Conservation (phyloP, 1,284 basidiomycete species). For the Anthracocystis walkeri region DNA sequence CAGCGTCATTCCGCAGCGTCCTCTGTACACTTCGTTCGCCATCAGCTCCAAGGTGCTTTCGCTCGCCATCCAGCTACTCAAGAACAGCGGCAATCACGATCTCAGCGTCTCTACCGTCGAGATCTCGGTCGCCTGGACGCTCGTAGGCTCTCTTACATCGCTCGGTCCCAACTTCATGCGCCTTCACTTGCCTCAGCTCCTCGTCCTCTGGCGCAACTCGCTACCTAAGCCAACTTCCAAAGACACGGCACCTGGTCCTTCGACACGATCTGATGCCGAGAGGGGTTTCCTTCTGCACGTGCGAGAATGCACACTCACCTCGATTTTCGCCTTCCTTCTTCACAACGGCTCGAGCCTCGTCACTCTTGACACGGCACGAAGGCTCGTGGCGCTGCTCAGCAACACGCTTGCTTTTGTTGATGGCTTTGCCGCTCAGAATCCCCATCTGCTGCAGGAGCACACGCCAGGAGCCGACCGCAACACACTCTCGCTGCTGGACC, state of each 20-base stretch:
- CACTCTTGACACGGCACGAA: constrained; percentile 88
- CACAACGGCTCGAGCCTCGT: constrained; percentile 78
- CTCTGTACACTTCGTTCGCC: constrained; percentile 94
- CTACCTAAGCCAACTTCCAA: constrained; percentile 92
- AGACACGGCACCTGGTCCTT: constrained; percentile 77
- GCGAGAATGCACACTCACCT: constrained; percentile 87
- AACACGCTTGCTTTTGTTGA: constrained; percentile 92
- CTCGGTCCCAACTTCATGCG: constrained; percentile 94
- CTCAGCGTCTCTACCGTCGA: constrained; percentile 84
- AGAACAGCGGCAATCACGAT: constrained; percentile 89
- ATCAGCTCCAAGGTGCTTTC: constrained; percentile 90
- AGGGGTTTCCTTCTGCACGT: constrained; percentile 94
- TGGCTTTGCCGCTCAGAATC: constrained; percentile 72
- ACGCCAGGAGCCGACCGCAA: constrained; percentile 65
- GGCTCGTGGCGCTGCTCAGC: constrained; percentile 85
- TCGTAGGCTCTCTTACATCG: constrained; percentile 89
- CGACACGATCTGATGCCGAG: constrained; percentile 74
- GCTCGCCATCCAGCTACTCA: constrained; percentile 88
- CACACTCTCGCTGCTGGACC: constrained; percentile 77
- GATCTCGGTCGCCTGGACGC: constrained; percentile 93
- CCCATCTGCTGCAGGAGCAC: constrained; percentile 52
- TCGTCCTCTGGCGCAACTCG: constrained; percentile 96
- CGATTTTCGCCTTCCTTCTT: constrained; percentile 86
- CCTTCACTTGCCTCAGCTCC: constrained; percentile 87
- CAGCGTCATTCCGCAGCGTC: constrained; percentile 84